Base-by-base conservation (phyloP, 2,329 filamentous ascomycete genomes). In the Claviceps humidiphila region DNA sequence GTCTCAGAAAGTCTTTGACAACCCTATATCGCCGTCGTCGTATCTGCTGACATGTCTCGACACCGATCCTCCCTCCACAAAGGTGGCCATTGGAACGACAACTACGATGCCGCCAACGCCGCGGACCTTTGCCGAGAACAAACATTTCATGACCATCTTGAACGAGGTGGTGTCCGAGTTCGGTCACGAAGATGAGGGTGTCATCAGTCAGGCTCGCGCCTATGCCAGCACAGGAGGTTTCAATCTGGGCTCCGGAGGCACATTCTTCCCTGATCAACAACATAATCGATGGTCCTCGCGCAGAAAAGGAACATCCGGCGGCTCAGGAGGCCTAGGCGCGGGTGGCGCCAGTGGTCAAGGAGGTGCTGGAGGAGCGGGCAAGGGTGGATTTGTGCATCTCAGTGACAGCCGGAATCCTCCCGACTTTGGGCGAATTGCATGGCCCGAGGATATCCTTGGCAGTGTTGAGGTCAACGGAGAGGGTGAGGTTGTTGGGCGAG, bases 381-480 rank as follows among this genome's bases (percentile, higher is more conserved):
- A 75, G 22, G 79, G 81, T 22, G 81, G 82, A 1, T 78, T 78
- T 67, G 73, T 85, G 17, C 82, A 86, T 64, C 69, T 86, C 5
- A 82, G 79, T 52, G 82, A 86, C 61, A 60, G 70, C 51, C 69
- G 82, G 51, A 83, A 82, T 50, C 80, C 81, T 2, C 81, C 80
- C 0, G 81, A 84, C 59, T 85, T 75, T 70, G 82, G 82, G 16
- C 68, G 82, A 50, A 85, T 85, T 61, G 80, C 82, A 2, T 84
- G 78, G 72, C 81, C 82, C 1, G 82, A 85, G 59, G 82, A 86
- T 60, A 86, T 86, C 40, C 69, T 86, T 51, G 82, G 82, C 40
- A 85, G 81, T 56, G 72, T 85, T 42, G 77, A 84, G 61, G 82
- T 85, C 5, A 73, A 84, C 60, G 72, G 70, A 1, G 57, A 66